Evolutionary conservation across 805 yeast species (phyloP), one percentile per base, ranked within the genome.

Genomic region (Metschnikowia matae): DNA sequence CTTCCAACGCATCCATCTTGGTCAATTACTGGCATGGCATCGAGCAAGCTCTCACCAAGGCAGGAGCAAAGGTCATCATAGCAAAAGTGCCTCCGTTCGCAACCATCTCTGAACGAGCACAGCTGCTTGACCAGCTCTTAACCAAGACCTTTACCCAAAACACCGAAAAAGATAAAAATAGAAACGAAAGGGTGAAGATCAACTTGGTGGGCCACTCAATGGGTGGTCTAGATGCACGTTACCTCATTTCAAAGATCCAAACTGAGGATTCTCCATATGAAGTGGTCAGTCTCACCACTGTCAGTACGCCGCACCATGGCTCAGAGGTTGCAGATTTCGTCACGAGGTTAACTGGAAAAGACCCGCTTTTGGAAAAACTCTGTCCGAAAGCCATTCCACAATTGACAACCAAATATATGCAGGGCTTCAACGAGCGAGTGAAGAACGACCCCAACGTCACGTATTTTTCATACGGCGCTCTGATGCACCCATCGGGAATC

Each of bases 171-270:
- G 46, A 49, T 15, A 44, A 42, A 32, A 44, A 49, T 15, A 44
- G 43, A 8, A 54, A 60, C 11, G 38, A 60, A 23, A 65, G 69
- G 3, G 54, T 82, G 18, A 82, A 81, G 52, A 75, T 90, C 14
- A 91, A 91, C 61, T 64, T 90, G 40, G 74, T 90, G 23, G 94
- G 94, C 5, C 97, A 90, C 63, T 89, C 96, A 0, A 89, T 90
- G 97, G 97, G 97, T 4, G 97, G 97, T 0, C 69, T 90, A 31
- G 97, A 91, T 62, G 81, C 90, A 33, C 70, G 97, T 46, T 88
- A 83, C 62, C 66, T 91, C 55, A 86, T 89, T 2, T 76, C 87
- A 0, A 71, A 78, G 44, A 62, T 86, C 3, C 62, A 61, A 44
- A 57, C 52, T 33, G 36, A 37, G 4, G 54, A 59, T 20, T 66